These are phyloP conservation scores for Solanum hybrid DNA, from an alignment of 305 asterid species.

Conservation along the genomic window DNA sequence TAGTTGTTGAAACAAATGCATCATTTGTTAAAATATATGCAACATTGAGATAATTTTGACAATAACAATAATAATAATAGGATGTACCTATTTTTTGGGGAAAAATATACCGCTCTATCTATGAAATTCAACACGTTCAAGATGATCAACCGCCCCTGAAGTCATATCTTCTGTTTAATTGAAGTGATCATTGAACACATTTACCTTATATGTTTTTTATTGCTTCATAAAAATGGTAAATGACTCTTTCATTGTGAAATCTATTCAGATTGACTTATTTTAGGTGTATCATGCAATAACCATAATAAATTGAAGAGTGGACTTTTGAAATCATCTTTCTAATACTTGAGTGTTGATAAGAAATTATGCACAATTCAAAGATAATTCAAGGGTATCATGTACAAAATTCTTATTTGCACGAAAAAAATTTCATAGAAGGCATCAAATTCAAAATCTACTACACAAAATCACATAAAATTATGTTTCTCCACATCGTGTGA, in stretches of 20 bases:
- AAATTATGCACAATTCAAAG: neutral
- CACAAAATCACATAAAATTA: neutral
- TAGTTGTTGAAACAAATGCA: neutral
- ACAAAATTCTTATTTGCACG: neutral
- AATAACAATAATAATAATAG: no score
- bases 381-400: no score
- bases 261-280: no score
- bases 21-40: neutral
- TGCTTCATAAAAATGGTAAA: neutral
- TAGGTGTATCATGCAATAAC: neutral
- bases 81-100: neutral
- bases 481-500: neutral
- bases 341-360: neutral
- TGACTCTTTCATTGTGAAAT: neutral
- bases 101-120: no score
- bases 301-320: no score
- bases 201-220: no score
- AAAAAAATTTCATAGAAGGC: no score
- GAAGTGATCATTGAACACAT: neutral
- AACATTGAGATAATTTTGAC: no score
- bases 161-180: no score
- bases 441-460: no score
- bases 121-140: neutral
- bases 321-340: neutral
- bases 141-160: no score